Conservation (phyloP, 202 grass and related monocot genomes). For the Bolboschoenoplectus hybrid region DNA sequence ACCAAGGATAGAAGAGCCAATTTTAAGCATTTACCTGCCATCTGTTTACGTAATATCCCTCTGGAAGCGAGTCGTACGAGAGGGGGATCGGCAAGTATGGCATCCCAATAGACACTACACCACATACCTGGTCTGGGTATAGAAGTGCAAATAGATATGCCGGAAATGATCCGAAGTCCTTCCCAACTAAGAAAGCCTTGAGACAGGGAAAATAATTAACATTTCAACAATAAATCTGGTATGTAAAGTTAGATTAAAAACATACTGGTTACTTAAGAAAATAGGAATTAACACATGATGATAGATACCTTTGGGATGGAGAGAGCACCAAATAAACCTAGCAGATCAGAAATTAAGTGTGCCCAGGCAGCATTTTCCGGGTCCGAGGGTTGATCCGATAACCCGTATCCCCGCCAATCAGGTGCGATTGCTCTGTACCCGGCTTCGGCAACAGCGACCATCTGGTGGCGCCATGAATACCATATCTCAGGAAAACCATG, state of each 20-base stretch:
- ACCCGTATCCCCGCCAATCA: slow-evolving; percentile 66
- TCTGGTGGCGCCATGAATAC: slow-evolving; percentile 71
- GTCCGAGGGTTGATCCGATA: slow-evolving; percentile 49
- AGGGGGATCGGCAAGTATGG: slow-evolving; percentile 37
- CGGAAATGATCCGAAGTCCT: slow-evolving; percentile 58
- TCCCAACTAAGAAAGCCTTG: slow-evolving; percentile 61
- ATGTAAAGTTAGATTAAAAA: not conserved
- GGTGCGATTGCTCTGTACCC: slow-evolving; percentile 57
- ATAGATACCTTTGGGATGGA: slow-evolving; percentile 50
- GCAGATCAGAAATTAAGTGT: slow-evolving; percentile 46
- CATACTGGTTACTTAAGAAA: not conserved
- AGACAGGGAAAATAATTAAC: slow-evolving; percentile 23
- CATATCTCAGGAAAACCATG: slow-evolving; percentile 82
- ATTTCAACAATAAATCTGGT: slow-evolving; percentile 7
- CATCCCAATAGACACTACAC: slow-evolving; percentile 51
- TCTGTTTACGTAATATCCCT: slow-evolving; percentile 55
- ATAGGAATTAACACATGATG: slow-evolving; percentile 2
- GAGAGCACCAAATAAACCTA: slow-evolving; percentile 48
- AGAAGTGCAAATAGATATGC: slow-evolving; percentile 48
- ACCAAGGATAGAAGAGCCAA: not conserved
- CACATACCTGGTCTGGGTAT: slow-evolving; percentile 45
- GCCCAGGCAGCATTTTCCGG: slow-evolving; percentile 40
- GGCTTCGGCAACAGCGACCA: slow-evolving; percentile 52
- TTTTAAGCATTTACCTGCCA: slow-evolving; percentile 45
- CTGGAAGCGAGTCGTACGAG: slow-evolving; percentile 35